phyloP scores from a whole-genome alignment of 1,284 basidiomycete genomes.

The Testicularia cyperi region DNA sequence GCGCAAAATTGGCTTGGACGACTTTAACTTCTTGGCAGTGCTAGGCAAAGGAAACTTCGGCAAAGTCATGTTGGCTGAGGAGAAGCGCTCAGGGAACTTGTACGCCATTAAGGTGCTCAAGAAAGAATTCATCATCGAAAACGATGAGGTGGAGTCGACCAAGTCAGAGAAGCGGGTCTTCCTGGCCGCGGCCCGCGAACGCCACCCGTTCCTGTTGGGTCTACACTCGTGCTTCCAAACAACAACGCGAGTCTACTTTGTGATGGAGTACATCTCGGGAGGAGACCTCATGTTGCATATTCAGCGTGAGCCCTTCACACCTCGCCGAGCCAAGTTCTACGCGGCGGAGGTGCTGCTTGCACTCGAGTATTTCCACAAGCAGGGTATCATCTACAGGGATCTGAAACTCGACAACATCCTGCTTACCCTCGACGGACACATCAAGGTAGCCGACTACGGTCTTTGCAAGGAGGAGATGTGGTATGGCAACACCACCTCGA shows the following conservation, averaged over 20 bases:
- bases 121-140: conserved; percentile 99
- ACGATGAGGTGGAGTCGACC: conserved; percentile 99
- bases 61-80: conserved; percentile 99
- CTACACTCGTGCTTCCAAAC: conserved; percentile 99
- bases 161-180: conserved; percentile 99
- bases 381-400: conserved; percentile 85
- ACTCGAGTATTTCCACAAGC: conserved; percentile 95
- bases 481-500: conserved; percentile 93
- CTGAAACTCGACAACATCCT: conserved; percentile 98
- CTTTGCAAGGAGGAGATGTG: conserved; percentile 99
- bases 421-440: conserved; percentile 92
- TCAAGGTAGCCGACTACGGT: conserved; percentile 99
- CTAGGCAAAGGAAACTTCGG: conserved; percentile 99
- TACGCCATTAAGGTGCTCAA: conserved; percentile 99
- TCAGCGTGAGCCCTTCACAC: conserved; percentile 77
- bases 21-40: conserved; percentile 98
- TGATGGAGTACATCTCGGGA: conserved; percentile 74
- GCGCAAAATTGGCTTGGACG: conserved; percentile 91
- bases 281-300: conserved; percentile 81
- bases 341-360: conserved; percentile 96
- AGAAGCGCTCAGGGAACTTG: conserved; percentile 83
- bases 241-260: conserved; percentile 89
- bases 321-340: conserved; percentile 91
- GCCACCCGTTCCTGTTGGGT: conserved; percentile 95
- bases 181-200: conserved; percentile 88